These are phyloP conservation scores for Mallotus japonicus DNA, from an alignment of 441 rosid species.

Conservation along the genomic window DNA sequence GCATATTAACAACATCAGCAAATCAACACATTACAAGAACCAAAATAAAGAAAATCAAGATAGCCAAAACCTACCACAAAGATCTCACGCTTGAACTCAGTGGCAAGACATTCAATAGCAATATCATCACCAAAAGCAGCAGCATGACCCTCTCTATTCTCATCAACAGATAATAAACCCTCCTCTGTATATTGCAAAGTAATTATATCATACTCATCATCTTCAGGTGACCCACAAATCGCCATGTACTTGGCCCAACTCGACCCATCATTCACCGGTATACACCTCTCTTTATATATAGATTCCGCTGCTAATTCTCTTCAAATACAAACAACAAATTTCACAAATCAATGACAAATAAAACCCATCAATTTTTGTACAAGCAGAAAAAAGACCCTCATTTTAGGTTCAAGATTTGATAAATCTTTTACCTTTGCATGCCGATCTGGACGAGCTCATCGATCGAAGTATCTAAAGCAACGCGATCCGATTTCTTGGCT, in stretches of 20 bases:
- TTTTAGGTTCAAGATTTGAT: background rate
- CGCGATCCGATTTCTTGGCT: slow-evolving; percentile 73
- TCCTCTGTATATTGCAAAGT: slow-evolving; percentile 89
- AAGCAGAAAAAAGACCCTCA: no score
- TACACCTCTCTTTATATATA: slow-evolving; percentile 80
- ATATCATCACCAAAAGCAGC: slow-evolving; percentile 97
- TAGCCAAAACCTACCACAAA: slow-evolving; percentile 55
- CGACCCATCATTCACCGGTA: slow-evolving; percentile 63
- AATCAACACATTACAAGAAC: background rate
- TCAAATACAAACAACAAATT: slow-evolving; percentile 28
- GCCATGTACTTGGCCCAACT: slow-evolving; percentile 98
- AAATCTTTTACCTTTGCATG: slow-evolving; percentile 66
- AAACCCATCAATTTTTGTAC: background rate
- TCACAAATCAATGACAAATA: slow-evolving; percentile 12
- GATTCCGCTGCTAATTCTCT: slow-evolving; percentile 89
- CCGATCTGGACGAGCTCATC: slow-evolving; percentile 80
- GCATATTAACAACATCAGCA: no score
- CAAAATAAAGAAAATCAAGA: background rate
- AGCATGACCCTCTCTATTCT: slow-evolving; percentile 75
- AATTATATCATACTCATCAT: slow-evolving; percentile 85
- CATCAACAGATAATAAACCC: slow-evolving; percentile 83
- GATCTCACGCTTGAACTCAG: slow-evolving; percentile 88
- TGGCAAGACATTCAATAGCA: slow-evolving; percentile 91
- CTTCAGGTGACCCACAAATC: slow-evolving; percentile 78
- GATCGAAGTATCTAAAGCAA: slow-evolving; percentile 60